Evolutionary conservation across 1,284 basidiomycete species (phyloP).

Genomic region (Entoloma clypeatum): DNA sequence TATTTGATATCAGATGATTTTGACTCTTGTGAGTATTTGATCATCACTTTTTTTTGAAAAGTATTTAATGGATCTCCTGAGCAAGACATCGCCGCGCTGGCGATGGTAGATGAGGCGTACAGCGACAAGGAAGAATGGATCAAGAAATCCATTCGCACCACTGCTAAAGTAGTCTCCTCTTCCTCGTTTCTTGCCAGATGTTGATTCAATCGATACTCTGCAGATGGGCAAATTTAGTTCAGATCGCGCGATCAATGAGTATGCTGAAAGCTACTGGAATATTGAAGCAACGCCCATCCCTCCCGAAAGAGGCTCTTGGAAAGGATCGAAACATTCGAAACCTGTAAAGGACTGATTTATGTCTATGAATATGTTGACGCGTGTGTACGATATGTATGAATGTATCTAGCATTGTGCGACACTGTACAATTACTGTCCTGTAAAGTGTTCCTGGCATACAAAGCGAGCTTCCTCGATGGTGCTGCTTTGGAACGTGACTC

Average conservation of each 20-base stretch:
- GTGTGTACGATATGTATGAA: too few relatives aligned
- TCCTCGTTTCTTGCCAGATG: neutral
- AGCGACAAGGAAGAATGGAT: constrained; percentile 80
- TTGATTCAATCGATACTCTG: constrained; percentile 9
- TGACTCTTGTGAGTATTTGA: constrained; percentile 65
- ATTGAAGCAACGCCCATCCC: constrained; percentile 42
- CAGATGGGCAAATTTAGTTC: constrained; percentile 95
- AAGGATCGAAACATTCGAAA: too few relatives aligned
- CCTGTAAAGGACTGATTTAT: too few relatives aligned
- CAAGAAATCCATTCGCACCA: constrained; percentile 85
- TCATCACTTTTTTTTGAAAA: neutral
- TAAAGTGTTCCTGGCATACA: too few relatives aligned
- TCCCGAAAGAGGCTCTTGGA: too few relatives aligned
- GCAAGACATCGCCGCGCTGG: constrained; percentile 75
- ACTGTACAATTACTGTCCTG: too few relatives aligned
- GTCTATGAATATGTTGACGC: too few relatives aligned
- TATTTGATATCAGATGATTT: constrained; percentile 88
- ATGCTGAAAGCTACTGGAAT: constrained; percentile 81
- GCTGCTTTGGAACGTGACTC: too few relatives aligned
- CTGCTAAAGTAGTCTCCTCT: constrained; percentile 54
- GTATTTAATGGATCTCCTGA: constrained; percentile 9
- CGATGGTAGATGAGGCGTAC: constrained; percentile 86
- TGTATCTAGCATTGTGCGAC: too few relatives aligned
- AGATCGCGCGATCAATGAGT: constrained; percentile 86
- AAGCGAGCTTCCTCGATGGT: too few relatives aligned